Evolutionary conservation across 805 yeast genomes (phyloP).

Genomic region (Teunomyces gatunensis): DNA sequence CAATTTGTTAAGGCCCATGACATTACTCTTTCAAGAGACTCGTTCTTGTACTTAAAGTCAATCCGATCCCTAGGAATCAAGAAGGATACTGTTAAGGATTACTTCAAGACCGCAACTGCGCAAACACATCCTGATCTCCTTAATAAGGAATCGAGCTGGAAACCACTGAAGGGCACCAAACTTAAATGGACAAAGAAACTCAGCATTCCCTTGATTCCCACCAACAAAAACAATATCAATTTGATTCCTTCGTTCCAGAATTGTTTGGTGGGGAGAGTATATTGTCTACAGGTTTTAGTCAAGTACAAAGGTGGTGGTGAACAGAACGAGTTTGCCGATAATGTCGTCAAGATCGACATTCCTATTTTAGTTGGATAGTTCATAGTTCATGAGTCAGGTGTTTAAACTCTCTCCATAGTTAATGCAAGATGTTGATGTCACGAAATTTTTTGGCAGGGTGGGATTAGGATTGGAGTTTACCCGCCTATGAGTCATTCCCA

Average conservation of each 20-base stretch:
- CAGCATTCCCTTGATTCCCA: constrained; percentile 39
- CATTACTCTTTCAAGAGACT: constrained; percentile 28
- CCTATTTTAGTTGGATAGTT: constrained; percentile 35
- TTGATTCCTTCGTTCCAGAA: constrained; percentile 62
- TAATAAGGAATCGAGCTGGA: constrained; percentile 28
- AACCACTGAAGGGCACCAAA: constrained; percentile 24
- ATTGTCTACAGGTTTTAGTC: constrained; percentile 47
- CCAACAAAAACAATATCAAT: constrained; percentile 46
- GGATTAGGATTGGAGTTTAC: neutral
- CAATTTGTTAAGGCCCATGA: constrained; percentile 34
- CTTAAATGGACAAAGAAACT: constrained; percentile 31
- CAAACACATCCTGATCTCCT: constrained; percentile 22
- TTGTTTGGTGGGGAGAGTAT: constrained; percentile 59
- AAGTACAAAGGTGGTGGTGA: constrained; percentile 29
- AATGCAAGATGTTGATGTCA: neutral
- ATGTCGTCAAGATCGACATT: constrained; percentile 31
- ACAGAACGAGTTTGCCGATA: constrained; percentile 30
- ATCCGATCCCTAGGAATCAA: constrained; percentile 37
- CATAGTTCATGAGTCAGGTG: neutral
- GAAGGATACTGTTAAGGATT: constrained; percentile 40
- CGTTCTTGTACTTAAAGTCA: constrained; percentile 37
- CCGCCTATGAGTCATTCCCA: constrained; percentile 22
- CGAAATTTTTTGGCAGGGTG: neutral
- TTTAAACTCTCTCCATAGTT: neutral
- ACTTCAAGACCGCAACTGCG: constrained; percentile 27